A percentile compares a stretch with the other conserved stretches of the same genome.
Conservation (phyloP, 768 basidiomycete genomes). For the Trichaptum fuscoviolaceum region DNA sequence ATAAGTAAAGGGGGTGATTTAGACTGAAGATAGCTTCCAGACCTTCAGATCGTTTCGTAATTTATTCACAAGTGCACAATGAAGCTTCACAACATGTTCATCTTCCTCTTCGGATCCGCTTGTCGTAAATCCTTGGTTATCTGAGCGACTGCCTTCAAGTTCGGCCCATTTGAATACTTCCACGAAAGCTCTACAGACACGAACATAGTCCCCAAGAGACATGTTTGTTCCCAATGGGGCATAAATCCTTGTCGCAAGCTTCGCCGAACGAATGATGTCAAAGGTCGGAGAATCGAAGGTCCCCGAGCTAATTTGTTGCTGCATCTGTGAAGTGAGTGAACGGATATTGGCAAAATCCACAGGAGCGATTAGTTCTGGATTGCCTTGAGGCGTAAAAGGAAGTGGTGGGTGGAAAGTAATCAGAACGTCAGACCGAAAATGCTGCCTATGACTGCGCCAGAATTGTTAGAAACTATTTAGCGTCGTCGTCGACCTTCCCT, state of each 20-base stretch:
- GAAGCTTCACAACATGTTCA: constrained; percentile 15
- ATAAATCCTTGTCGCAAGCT: constrained; percentile 76
- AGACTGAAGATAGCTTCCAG: constrained; percentile 8
- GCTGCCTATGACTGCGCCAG: constrained; percentile 64
- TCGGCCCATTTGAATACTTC: constrained; percentile 61
- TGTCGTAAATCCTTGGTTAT: constrained; percentile 17
- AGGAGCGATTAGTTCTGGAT: constrained; percentile 68
- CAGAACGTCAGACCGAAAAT: constrained; percentile 84
- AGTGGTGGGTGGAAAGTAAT: constrained; percentile 76
- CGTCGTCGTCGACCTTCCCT: neutral
- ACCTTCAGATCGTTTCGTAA: constrained; percentile 58
- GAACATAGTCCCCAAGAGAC: constrained; percentile 80
- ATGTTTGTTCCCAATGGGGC: constrained; percentile 84
- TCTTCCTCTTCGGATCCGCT: constrained; percentile 16
- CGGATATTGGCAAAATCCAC: constrained; percentile 59
- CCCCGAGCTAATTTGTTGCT: constrained; percentile 65
- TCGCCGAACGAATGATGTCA: constrained; percentile 68
- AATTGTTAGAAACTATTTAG: neutral
- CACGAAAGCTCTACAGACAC: constrained; percentile 68
- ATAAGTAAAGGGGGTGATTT: constrained; percentile 1
- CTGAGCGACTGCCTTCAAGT: constrained; percentile 16
- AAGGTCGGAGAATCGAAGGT: constrained; percentile 85
- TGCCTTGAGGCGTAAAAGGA: constrained; percentile 57
- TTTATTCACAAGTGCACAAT: constrained; percentile 18
- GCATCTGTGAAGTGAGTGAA: constrained; percentile 53